Base-by-base conservation (phyloP, 108 stramenopile species). In the Hondaea fermentalgiana region DNA sequence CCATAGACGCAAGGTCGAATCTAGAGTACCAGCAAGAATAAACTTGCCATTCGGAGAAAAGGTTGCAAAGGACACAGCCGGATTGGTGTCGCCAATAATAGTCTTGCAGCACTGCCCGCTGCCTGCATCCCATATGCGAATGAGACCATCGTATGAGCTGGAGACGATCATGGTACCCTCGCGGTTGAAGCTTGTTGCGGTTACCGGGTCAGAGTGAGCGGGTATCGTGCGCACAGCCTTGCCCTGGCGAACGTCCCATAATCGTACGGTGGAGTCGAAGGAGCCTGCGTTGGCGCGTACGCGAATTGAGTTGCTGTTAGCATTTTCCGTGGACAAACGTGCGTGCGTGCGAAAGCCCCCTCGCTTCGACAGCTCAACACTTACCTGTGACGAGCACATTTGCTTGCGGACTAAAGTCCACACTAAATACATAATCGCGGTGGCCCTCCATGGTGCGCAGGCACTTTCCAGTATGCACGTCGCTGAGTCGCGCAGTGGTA, bases 171-270 rank as follows among this genome's bases (percentile, higher is more conserved):
- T 95, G 12, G 96, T 97, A 47, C 96, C 96, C 89, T 97, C 97
- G 2, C 95, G 91, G 88, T 96, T 96, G 88, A 98, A 97, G 88
- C 92, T 92, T 14, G 97, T 97, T 0, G 94, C 93, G 4, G 97
- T 97, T 14, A 99, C 97, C 21, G 98, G 98, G 92, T 99, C 97
- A 29, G 96, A 95, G 92, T 99, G 98, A 0, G 97, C 97, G 14
- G 97, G 96, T 58, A 99, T 89, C 21, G 97, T 97, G 55, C 93
- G 91, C 0, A 99, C 94, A 89, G 96, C 97, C 25, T 96, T 96
- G 4, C 97, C 97, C 43, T 93, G 93, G 3, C 98, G 94, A 5
- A 97, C 92, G 90, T 99, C 98, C 97, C 97, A 99, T 8, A 99
- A 72, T 87, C 97, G 96, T 44, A 99, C 97, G 5, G 96, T 98